A percentile compares a stretch with the other conserved stretches of the same genome.
Conservation (phyloP, 305 asterid species). For the Nicotiana rustica region DNA sequence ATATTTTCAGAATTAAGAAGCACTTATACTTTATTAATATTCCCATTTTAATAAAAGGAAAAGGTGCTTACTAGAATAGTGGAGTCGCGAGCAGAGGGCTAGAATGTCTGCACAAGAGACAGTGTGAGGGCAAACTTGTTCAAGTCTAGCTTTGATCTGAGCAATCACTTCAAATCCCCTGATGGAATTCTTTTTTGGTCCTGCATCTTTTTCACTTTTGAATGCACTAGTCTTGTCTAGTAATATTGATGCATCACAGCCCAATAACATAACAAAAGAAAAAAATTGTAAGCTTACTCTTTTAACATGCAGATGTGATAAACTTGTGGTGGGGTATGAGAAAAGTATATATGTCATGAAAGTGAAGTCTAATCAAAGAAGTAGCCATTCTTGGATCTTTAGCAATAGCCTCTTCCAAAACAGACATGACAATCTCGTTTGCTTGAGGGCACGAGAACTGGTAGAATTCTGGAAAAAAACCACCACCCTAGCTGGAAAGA, state of each 20-base stretch:
- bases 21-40: not conserved
- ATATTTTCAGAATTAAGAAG: not conserved
- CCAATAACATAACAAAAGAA: slow-evolving; percentile 44
- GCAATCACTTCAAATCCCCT: slow-evolving; percentile 83
- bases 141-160: slow-evolving; percentile 72
- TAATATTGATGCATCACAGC: slow-evolving; percentile 82
- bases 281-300: not conserved
- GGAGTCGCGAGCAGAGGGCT: slow-evolving; percentile 81
- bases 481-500: slow-evolving; percentile 30
- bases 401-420: slow-evolving; percentile 68
- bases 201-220: slow-evolving; percentile 71
- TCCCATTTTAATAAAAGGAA: not conserved
- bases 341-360: slow-evolving; percentile 50
- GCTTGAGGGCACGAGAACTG: slow-evolving; percentile 78
- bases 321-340: not conserved
- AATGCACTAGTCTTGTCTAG: slow-evolving; percentile 57
- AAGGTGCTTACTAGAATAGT: slow-evolving; percentile 59
- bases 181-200: slow-evolving; percentile 76
- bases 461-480: slow-evolving; percentile 62
- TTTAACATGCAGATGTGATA: not conserved
- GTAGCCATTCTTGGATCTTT: slow-evolving; percentile 78
- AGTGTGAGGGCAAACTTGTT: slow-evolving; percentile 79
- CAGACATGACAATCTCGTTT: slow-evolving; percentile 74
- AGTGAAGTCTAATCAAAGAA: slow-evolving; percentile 80
- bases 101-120: slow-evolving; percentile 87